Evolutionary conservation across 495 filamentous ascomycete species (phyloP), one percentile per base, ranked within the genome.

Genomic region (Xylaria nigripes): DNA sequence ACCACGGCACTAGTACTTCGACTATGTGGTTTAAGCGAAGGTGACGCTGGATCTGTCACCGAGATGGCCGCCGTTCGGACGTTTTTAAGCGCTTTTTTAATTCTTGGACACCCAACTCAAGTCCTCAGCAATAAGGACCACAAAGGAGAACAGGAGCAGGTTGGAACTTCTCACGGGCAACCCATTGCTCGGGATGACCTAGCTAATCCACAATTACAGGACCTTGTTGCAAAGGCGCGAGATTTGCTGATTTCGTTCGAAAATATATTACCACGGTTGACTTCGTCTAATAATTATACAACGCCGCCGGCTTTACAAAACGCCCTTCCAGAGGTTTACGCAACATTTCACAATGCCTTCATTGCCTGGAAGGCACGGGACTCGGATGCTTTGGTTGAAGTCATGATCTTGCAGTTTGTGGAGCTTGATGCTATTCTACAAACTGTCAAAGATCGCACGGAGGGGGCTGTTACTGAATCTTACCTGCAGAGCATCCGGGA

Each of bases 401-500:
- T 92, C 48, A 97, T 98, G 93, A 76, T 97, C 22, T 84, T 90
- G 43, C 90, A 95, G 66, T 97, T 96, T 66, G 86, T 95, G 27
- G 92, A 95, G 66, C 74, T 98, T 16, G 93, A 98, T 65, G 82
- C 90, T 22, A 98, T 98, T 29, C 95, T 90, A 84, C 90, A 95
- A 64, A 91, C 88, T 8, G 92, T 97, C 64, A 97, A 97, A 61
- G 83, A 94, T 66, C 87, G 92, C 57, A 85, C 79, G 18, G 85
- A 87, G 36, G 87, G 85, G n/a, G 83, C 84, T 21, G 93, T 95
- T 23, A 82, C 91, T 34, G 84, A 85, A 40, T 90, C 96, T 46
- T 98, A 96, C 66, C 83, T 84, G 54, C 84, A 96, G 62, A 95
- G 91, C 34, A 96, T 98, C 53, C 80, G 89, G 10, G 86, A 96